These are phyloP conservation scores for Agrocybe praecox DNA, from an alignment of 768 basidiomycete genomes.

Conservation along the genomic window DNA sequence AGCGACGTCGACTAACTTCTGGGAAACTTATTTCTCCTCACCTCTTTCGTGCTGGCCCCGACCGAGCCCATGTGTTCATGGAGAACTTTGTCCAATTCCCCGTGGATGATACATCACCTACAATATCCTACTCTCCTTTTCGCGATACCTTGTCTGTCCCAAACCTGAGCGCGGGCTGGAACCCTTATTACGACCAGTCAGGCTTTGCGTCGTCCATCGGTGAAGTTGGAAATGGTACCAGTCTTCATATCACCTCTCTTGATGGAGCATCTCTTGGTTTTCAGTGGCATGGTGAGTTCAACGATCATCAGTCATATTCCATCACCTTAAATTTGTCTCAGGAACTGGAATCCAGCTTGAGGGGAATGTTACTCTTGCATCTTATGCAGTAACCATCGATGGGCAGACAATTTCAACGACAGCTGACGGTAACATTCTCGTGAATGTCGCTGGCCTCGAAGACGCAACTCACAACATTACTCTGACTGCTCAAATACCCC, in stretches of 20 bases:
- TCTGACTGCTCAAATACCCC: constrained; percentile 47
- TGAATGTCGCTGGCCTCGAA: constrained; percentile 46
- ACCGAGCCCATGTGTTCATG: constrained; percentile 25
- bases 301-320: constrained; percentile 5
- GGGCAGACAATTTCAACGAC: constrained; percentile 31
- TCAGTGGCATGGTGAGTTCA: constrained; percentile 59
- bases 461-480: constrained; percentile 56
- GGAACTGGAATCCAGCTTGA: constrained; percentile 66
- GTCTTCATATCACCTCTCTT: constrained; percentile 62
- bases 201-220: constrained; percentile 47
- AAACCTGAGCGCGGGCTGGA: constrained; percentile 64
- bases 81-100: constrained; percentile 38
- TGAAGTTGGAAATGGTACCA: constrained; percentile 54
- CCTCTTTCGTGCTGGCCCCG: constrained; percentile 23
- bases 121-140: constrained; percentile 62
- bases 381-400: constrained; percentile 57
- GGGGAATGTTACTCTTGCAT: constrained; percentile 49
- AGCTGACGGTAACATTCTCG: constrained; percentile 44
- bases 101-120: constrained; percentile 71
- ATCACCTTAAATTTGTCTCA: constrained; percentile 22
- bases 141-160: constrained; percentile 53
- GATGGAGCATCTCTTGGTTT: constrained; percentile 60
- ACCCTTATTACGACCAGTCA: constrained; percentile 56
- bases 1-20: constrained; percentile 6
- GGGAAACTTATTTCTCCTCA: constrained; percentile 1